Evolutionary conservation across 1,139 yeast genomes (phyloP), one percentile per base, ranked within the genome.

Genomic region (Nadsonia commutata): DNA sequence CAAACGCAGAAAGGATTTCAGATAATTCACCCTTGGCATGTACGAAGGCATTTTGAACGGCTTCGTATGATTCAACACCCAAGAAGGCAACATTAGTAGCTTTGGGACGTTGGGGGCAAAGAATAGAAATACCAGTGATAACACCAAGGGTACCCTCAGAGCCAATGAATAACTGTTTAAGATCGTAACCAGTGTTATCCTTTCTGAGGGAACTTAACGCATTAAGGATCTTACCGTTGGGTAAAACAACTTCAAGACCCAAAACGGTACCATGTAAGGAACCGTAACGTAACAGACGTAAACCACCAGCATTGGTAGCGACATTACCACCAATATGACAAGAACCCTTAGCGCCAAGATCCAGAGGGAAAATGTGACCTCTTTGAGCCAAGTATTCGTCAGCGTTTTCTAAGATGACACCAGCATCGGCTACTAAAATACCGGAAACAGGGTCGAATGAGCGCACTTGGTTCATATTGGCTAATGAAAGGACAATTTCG

Each of bases 281-380:
- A 1, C 97, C 97, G 58, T 86, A 88, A 53, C 95, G 73, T 52
- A 88, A 67, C 47, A 88, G 67, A 57, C 97, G 72, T 54, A 88
- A 70, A 0, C 98, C 98, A 56, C 98, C 97, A 4, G 98, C 97
- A 59, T 88, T 88, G 18, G 96, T 86, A 5, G 97, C 95, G 37
- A 85, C 94, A 46, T 80, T 84, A 48, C 97, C 98, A 51, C 97
- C 97, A 50, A 88, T 80, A 54, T 85, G 94, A 61, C 98, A 88
- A 2, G 95, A 85, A 17, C 98, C 98, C 65, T 88, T 88, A 40
- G 98, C 97, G 43, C 98, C 98, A 48, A 88, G 68, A 59, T 88
- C 98, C 42, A 88, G 69, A 20, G 98, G 98, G 72, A 88, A 88
- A 45, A 88, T 82, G 63, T 81, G 83, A 2, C 94, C 95, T 20